Evolutionary conservation across 805 yeast genomes (phyloP).

Genomic region (Isabelozyma heimii): DNA sequence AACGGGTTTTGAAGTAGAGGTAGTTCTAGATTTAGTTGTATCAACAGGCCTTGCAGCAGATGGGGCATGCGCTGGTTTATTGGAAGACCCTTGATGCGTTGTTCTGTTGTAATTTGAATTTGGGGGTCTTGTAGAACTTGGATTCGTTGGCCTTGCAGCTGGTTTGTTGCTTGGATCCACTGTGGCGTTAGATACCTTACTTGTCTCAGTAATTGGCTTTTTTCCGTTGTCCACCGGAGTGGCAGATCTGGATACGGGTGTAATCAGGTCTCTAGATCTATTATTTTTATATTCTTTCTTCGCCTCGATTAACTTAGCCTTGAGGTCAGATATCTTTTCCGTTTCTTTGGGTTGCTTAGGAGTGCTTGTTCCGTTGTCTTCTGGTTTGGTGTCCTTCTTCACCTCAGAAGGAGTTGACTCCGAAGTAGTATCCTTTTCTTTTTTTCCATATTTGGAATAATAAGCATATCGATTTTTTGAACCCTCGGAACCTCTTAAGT

Average conservation of each 20-base stretch:
- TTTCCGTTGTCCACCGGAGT: background rate
- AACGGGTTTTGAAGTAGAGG: background rate
- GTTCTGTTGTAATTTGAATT: background rate
- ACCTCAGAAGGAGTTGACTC: background rate
- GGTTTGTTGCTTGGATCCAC: background rate
- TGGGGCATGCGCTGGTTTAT: background rate
- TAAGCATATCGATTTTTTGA: constrained; percentile 28
- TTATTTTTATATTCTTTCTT: constrained; percentile 15
- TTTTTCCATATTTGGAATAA: constrained; percentile 21
- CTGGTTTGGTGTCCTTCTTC: background rate
- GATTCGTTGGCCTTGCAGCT: background rate
- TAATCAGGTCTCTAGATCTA: constrained; percentile 2
- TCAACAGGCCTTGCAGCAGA: background rate
- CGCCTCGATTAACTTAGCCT: constrained; percentile 19
- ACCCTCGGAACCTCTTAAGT: constrained; percentile 9
- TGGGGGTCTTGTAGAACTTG: background rate
- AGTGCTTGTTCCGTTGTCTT: background rate
- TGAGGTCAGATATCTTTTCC: constrained; percentile 12
- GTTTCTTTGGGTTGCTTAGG: constrained; percentile 1
- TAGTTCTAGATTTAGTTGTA: constrained; percentile 1
- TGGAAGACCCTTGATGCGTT: background rate
- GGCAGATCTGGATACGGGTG: background rate
- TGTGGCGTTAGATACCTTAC: background rate
- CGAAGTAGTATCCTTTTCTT: background rate
- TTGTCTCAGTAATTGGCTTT: background rate